Evolutionary conservation across 257 asterid genomes (phyloP).

Genomic region (Petrea volubilis): DNA sequence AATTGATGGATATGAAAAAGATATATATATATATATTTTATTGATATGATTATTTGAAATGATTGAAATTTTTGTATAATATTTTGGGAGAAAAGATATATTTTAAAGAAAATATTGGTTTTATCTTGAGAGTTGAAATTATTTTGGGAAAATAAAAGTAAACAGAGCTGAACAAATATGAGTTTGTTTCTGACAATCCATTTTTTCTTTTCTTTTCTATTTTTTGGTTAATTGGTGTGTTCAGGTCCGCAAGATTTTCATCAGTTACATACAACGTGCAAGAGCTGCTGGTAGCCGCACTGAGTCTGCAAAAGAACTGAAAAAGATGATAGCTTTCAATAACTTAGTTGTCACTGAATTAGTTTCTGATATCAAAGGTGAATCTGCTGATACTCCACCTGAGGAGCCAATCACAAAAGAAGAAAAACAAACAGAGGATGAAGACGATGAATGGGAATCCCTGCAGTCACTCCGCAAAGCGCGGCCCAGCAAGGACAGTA

Average conservation of each 20-base stretch:
- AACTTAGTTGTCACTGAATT: constrained; percentile 75
- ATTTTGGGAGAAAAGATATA: no score
- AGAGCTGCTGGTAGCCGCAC: constrained; percentile 76
- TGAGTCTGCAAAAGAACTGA: constrained; percentile 79
- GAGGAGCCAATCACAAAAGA: constrained; percentile 51
- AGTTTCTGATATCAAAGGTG: constrained; percentile 90
- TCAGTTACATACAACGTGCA: constrained; percentile 76
- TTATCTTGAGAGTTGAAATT: no score
- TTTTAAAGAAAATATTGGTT: no score
- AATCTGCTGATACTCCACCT: constrained; percentile 51
- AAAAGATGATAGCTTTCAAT: constrained; percentile 83
- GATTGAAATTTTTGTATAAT: no score
- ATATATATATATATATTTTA: no score
- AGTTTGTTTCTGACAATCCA: no score
- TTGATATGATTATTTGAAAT: no score
- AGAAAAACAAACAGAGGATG: constrained; percentile 37
- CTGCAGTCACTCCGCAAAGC: constrained; percentile 76
- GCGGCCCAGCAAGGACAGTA: constrained; percentile 46
- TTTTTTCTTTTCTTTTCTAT: no score
- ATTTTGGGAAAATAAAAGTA: no score
- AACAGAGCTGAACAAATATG: no score
- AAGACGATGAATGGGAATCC: constrained; percentile 81
- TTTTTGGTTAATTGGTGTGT: constrained; percentile 18
- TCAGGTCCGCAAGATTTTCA: constrained; percentile 84
- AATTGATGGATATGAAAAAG: no score